These are phyloP conservation scores for Daldinia bambusicola DNA, from an alignment of 495 filamentous ascomycete species.

Conservation along the genomic window DNA sequence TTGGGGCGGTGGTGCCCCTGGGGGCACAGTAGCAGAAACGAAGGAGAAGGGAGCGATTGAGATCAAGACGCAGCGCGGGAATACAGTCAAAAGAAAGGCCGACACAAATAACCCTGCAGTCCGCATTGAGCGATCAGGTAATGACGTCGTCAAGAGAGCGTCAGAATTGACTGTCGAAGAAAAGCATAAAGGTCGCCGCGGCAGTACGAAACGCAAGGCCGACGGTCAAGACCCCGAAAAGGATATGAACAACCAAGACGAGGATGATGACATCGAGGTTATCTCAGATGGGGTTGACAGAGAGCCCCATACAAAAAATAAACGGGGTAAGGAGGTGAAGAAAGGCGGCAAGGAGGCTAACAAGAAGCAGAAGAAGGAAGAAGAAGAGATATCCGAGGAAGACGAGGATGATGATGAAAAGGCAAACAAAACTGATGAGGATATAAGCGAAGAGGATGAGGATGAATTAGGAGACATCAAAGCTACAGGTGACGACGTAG, in stretches of 20 bases:
- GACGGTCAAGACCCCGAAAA: conserved; percentile 20
- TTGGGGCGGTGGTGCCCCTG: conserved; percentile 63
- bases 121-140: conserved; percentile 64
- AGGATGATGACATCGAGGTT: conserved; percentile 44
- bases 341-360: conserved; percentile 48
- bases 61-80: conserved; percentile 68
- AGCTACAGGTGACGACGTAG: neutral
- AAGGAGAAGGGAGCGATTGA: conserved; percentile 65
- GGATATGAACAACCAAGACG: conserved; percentile 18
- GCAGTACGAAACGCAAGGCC: conserved; percentile 41
- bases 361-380: conserved; percentile 43
- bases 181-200: conserved; percentile 46
- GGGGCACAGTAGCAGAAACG: conserved; percentile 67
- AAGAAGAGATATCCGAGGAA: neutral
- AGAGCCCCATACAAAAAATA: conserved; percentile 50
- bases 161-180: conserved; percentile 62
- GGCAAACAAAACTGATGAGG: conserved; percentile 5
- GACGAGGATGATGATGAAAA: conserved; percentile 20
- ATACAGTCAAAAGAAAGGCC: conserved; percentile 69
- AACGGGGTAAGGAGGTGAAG: conserved; percentile 52
- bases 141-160: conserved; percentile 71
- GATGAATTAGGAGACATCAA: neutral
- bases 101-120: conserved; percentile 67
- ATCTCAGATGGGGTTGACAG: conserved; percentile 47
- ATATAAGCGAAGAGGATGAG: neutral